Base-by-base conservation (phyloP, 1,139 yeast species). In the Hansenula lynferdii region DNA sequence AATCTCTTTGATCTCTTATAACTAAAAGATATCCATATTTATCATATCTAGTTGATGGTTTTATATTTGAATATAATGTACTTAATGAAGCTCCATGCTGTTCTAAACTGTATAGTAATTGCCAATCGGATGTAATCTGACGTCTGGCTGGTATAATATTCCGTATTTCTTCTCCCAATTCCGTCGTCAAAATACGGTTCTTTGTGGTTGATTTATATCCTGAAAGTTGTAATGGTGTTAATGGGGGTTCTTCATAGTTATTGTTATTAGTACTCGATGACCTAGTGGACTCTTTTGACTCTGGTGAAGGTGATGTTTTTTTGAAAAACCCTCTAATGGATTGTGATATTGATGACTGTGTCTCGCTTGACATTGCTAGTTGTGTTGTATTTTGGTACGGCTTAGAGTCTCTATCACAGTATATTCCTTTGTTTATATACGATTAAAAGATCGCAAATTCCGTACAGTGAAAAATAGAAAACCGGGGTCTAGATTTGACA, bases 1-100 rank as follows among this genome's bases (percentile, higher is more conserved):
- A 72, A 36, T 78, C 76, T 23, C 69, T 64, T 15, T 70, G 65
- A 54, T 90, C 97, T 54, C 70, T 70, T 8, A 90, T 65, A 4
- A 83, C 74, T 40, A 90, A 48, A 2, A 90, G 74, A 52, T 83
- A 90, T 0, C 96, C 96, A 32, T 65, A 58, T 43, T 64, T 56
- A 44, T 54, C 56, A 36, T 59, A 57, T 25, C 54, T 51, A 12
- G 57, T 51, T 14, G 54, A 56, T 8, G 72, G 70, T 22, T 53
- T 52, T 34, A 63, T 54, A 41, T 58, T 60, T 24, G 60, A 56
- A 53, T 81, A 92, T 24, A 94, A 62, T 0, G 98, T 89, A 44
- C 74, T 77, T 38, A 92, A 60, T 0, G 96, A 85, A 0, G 95
- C 82, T 0, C 99, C 99, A 58, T 89, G 87, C 58, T 87, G 96